phyloP scores from a whole-genome alignment of 768 basidiomycete genomes.

The Lactarius indigo region DNA sequence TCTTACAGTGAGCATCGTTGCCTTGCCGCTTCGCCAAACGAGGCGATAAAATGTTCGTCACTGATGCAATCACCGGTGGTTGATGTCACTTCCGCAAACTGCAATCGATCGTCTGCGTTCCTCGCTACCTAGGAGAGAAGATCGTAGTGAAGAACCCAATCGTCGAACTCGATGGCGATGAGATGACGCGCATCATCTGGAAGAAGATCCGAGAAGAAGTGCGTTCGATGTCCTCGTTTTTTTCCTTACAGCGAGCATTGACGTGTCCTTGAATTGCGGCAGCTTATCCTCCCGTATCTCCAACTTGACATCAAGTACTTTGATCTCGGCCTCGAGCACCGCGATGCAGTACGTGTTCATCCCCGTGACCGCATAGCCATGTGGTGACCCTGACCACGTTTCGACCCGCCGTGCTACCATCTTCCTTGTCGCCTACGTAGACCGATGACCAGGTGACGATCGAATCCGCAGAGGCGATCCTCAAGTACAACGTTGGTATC shows the following conservation, averaged over 20 bases:
- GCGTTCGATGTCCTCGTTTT: slow-evolving; percentile 28
- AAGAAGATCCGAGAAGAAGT: slow-evolving; percentile 97
- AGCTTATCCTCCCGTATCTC: slow-evolving; percentile 95
- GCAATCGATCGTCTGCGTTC: not conserved
- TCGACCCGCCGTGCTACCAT: not conserved
- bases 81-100: not conserved
- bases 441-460: slow-evolving; percentile 92
- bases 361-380: not conserved
- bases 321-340: slow-evolving; percentile 92
- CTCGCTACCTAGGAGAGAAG: slow-evolving; percentile 36
- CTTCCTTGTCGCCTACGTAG: slow-evolving; percentile 36
- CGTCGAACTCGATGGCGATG: slow-evolving; percentile 95
- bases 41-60: not conserved
- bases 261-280: not conserved
- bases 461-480: slow-evolving; percentile 92
- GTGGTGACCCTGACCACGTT: not conserved
- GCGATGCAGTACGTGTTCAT: slow-evolving; percentile 63
- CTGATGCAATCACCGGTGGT: not conserved
- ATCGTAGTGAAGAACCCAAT: slow-evolving; percentile 86
- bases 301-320: slow-evolving; percentile 97
- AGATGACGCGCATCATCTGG: slow-evolving; percentile 99
- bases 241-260: not conserved
- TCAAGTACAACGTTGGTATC: slow-evolving; percentile 93
- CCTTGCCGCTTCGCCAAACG: not conserved
- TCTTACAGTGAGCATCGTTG: slow-evolving; percentile 19